phyloP scores from a whole-genome alignment of 2,329 filamentous ascomycete genomes.

The Trichoderma pleuroti region DNA sequence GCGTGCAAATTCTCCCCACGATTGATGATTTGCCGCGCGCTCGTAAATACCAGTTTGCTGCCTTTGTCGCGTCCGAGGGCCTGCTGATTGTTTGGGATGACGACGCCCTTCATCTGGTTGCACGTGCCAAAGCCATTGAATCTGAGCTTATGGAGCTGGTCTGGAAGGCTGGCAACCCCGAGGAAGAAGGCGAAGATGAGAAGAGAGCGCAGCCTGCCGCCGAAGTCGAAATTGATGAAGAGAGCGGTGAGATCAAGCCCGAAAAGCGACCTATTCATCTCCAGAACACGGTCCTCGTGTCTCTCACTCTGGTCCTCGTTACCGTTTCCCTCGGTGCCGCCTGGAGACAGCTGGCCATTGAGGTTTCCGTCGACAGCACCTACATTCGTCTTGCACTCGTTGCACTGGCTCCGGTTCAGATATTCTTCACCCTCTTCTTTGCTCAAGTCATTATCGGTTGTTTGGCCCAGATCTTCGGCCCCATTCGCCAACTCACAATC shows the following conservation, averaged over 20 bases:
- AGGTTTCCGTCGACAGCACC: slow-evolving; percentile 61
- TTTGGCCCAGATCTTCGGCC: slow-evolving; percentile 71
- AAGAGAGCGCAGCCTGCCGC: slow-evolving; percentile 46
- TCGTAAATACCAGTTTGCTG: slow-evolving; percentile 75
- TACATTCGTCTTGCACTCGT: slow-evolving; percentile 64
- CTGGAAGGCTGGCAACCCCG: slow-evolving; percentile 59
- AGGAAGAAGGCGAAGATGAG: slow-evolving; percentile 51
- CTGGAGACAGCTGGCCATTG: slow-evolving; percentile 65
- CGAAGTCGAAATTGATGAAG: slow-evolving; percentile 63
- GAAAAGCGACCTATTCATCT: slow-evolving; percentile 66
- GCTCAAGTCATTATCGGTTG: slow-evolving; percentile 74
- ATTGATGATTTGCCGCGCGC: slow-evolving; percentile 67
- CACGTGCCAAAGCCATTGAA: slow-evolving; percentile 69
- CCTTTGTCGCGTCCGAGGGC: slow-evolving; percentile 69
- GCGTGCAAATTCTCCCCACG: slow-evolving; percentile 70
- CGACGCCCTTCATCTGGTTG: slow-evolving; percentile 66
- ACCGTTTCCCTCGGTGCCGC: slow-evolving; percentile 65
- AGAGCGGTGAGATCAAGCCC: slow-evolving; percentile 63
- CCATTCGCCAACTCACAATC: slow-evolving; percentile 65
- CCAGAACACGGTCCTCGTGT: slow-evolving; percentile 66
- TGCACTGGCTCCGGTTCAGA: slow-evolving; percentile 63
- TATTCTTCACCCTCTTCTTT: slow-evolving; percentile 82
- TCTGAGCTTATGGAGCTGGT: slow-evolving; percentile 74
- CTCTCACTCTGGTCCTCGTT: slow-evolving; percentile 63
- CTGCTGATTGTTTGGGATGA: slow-evolving; percentile 81